Evolutionary conservation across 257 asterid species (phyloP), one percentile per base, ranked within the genome.

Genomic region (Linaria vulgaris): DNA sequence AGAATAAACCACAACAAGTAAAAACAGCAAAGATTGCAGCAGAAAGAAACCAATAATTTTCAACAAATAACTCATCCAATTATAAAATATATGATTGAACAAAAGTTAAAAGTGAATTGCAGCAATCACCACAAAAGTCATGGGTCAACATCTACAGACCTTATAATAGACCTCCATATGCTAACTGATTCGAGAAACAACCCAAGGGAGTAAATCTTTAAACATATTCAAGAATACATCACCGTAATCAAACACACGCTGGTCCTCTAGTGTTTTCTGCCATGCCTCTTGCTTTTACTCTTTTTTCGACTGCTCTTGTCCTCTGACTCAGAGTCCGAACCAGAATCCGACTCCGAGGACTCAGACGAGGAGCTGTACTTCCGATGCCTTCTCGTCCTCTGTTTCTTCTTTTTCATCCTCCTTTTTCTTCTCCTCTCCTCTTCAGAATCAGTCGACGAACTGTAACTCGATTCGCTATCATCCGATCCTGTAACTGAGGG

Each of bases 391-490:
- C 91, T 86, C 84, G 78, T 82, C 61, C 63, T 79, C 56, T 80
- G 78, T 69, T 82, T 66, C 89, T 82, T 67, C 87, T 78, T 84
- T 37, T 82, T 81, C 75, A 65, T 82, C 88, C 60, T 88, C 81
- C 79, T 88, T 79, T 63, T 79, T 49, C 86, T 83, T 82, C 95
- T 84, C 88, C 90, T 86, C 82, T 88, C 96, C 78, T 91, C 98
- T 75, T 86, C 98, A 2, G 96, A 86, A 72, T 88, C 98, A 57
- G 85, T 76, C 0, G 98, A 91, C 5, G 94, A 85, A 61, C 85
- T 67, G 30, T 65, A 43, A 56, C 88, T 79, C 15, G 85, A 59
- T 38, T 72, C 83, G 55, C 83, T 91, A 68, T 69, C 94, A 68
- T 69, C 94, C 5, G 96, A 83, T 5, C 82, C 96, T 1, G 86